Base-by-base conservation (phyloP, 352 stramenopile genomes). In the Globisporangium ultimum region DNA sequence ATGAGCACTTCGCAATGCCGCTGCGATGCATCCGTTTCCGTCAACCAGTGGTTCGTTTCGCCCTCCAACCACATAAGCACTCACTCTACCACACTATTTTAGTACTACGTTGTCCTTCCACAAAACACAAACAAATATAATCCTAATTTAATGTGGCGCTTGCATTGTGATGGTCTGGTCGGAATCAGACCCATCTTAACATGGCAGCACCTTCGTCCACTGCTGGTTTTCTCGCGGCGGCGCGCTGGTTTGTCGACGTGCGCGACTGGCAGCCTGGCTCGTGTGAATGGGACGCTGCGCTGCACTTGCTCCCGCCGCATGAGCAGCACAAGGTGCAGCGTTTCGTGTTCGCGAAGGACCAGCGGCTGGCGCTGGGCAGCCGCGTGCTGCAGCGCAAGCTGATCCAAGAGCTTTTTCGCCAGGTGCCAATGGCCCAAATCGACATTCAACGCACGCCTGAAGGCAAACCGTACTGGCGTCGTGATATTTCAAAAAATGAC, bases 341-440 rank as follows among this genome's bases (percentile, higher is more conserved):
- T 36, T 91, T 88, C 57, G 48, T 84, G 64, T 91, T 90, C 32
- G 60, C 63, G 1, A 90, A 91, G 34, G 81, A 93, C 57, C 79
- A 80, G 53, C 70, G 74, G 12, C 61, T 93, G 40, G 84, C 79
- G 48, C 67, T 93, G 32, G 74, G 57, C 11, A 91, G 84, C 68
- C 79, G 79, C 4, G 56, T 91, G 48, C 47, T 90, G 38, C 84
- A 91, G 60, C 68, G 79, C 18, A 58, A 66, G 7, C 62, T 90
- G 20, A 63, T 91, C 17, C 61, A 69, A 24, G 48, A 74, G 0
- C 56, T 73, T 14, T 84, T 84, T 40, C 17, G 61, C 13, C 40
- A 42, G 9, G 17, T 50, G 74, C 21, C 58, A 65, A 6, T 80
- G 63, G 53, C 2, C 49, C 12, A 38, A 49, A 84, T 93, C 47